Evolutionary conservation across 2,329 filamentous ascomycete genomes (phyloP), one percentile per base, ranked within the genome.

Genomic region (Cladorrhinum sp.): DNA sequence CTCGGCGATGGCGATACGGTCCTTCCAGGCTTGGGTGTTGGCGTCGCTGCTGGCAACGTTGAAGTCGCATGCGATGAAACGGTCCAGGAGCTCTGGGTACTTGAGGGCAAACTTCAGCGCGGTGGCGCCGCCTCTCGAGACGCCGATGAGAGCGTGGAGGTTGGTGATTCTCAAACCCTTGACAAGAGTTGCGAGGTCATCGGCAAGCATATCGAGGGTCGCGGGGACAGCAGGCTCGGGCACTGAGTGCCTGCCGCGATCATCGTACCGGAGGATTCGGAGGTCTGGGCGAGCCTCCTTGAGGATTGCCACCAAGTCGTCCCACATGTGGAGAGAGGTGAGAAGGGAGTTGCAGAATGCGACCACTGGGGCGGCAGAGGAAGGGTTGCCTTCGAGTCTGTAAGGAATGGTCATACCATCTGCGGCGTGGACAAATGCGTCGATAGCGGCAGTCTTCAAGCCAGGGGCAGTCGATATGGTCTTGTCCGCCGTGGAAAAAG

Each of bases 271-370:
- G 1, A 96, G 78, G 65, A 96, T 82, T 56, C 89, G 86, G 72
- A 91, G 87, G 42, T 85, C 80, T 2, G 86, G 84, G 23, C 87
- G 84, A 39, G 83, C 70, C 0, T 75, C 72, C 55, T 82, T 81
- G 66, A 95, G 81, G n/a, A 84, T 76, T 1, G 78, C 75, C 0
- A 95, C 76, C 62, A 96, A 85, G 1, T 80, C 79, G 68, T 95
- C 89, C 92, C 92, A 96, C 83, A 96, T 95, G 72, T 84, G 80
- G 65, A 88, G 82, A 53, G 88, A 86, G 2, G 90, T 91, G 7
- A 96, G 83, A 55, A 96, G 87, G 1, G 89, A 93, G 78, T 96
- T 96, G 74, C 82, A 82, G 66, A 93, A 88, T 20, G 91, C 86
- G 10, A 96, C 80, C 0, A 89, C 82, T 0, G 91, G 91, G 0